phyloP scores from a whole-genome alignment of 306 rosid genomes.

The Purshia tridentata region DNA sequence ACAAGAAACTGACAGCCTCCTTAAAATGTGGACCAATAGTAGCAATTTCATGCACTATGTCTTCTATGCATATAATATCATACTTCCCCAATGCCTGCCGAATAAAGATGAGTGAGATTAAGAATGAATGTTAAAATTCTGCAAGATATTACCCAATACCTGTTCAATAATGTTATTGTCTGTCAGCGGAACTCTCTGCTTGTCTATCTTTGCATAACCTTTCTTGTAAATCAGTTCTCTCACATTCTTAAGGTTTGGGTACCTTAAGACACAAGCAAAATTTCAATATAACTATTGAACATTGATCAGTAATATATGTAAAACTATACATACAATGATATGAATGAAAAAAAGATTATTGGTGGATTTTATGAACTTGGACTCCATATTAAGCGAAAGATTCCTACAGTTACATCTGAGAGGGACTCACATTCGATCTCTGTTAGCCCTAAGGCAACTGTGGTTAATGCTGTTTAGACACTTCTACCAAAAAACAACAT shows the following conservation, averaged over 20 bases:
- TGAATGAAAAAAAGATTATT: not conserved
- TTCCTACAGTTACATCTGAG: not conserved
- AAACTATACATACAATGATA: not conserved
- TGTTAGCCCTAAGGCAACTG: not conserved
- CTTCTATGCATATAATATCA: constrained; percentile 79
- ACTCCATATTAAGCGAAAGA: no score
- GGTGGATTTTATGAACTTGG: not conserved
- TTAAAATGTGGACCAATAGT: constrained; percentile 75
- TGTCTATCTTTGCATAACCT: constrained; percentile 56
- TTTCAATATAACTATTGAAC: constrained; percentile 14
- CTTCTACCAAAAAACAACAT: not conserved
- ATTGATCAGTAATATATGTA: not conserved
- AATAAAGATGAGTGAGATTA: constrained; percentile 2
- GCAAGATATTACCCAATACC: constrained; percentile 39
- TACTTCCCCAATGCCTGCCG: constrained; percentile 65
- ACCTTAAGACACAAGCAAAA: constrained; percentile 44
- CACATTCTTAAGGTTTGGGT: constrained; percentile 74
- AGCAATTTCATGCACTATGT: constrained; percentile 73
- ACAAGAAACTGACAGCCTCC: constrained; percentile 63
- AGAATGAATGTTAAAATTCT: not conserved
- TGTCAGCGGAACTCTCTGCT: constrained; percentile 77
- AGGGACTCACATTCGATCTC: not conserved
- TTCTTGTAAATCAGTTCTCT: constrained; percentile 78
- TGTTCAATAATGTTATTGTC: constrained; percentile 80
- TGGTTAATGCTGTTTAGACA: not conserved